Base-by-base conservation (phyloP, 2,329 filamentous ascomycete species). In the Cladobotryum mycophilum region DNA sequence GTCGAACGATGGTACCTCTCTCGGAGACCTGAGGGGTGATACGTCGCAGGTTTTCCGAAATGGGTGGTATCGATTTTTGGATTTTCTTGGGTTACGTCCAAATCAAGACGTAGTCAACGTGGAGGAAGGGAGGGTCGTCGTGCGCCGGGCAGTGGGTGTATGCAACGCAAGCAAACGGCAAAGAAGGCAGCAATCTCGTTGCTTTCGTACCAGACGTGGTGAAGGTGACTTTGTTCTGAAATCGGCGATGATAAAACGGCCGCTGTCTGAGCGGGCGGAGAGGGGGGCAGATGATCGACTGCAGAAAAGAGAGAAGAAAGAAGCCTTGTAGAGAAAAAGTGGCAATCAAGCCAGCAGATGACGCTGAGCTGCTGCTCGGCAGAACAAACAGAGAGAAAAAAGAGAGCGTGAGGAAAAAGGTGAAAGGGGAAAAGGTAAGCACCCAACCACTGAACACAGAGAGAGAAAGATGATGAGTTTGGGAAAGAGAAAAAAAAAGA, bases 141-240 rank as follows among this genome's bases (percentile, higher is more conserved):
- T 30, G 25, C 25, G 25, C 25, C 25, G 25, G 25, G 35, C 34
- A 33, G 20, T 22, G 34, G 17, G 36, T 30, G 25, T 30, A 30
- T 30, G 25, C 8, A 30, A 30, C 25, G 25, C 25, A 20, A 58
- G 56, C 54, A 54, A 56, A 56, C 53, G 51, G 54, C 48, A 49
- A 54, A 49, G 52, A 53, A 59, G 40, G 13, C 25, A 33, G 49
- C 33, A 57, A 56, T 61, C 53, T 58, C 47, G 52, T 55, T 55
- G 58, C 57, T 63, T 55, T 65, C 63, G 63, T 65, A 53, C 63
- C 63, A 64, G 63, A 65, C 63, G 62, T 56, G 25, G 22, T 46
- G 49, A 60, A 44, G 55, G 60, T 56, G 61, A 62, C 25, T 30
- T 30, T 55, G 53, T 58, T 46, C 62, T 64, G 58, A 62, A 64